These are phyloP conservation scores for Alloteropsis angusta DNA, from an alignment of 202 grass and related monocot genomes.

Conservation along the genomic window DNA sequence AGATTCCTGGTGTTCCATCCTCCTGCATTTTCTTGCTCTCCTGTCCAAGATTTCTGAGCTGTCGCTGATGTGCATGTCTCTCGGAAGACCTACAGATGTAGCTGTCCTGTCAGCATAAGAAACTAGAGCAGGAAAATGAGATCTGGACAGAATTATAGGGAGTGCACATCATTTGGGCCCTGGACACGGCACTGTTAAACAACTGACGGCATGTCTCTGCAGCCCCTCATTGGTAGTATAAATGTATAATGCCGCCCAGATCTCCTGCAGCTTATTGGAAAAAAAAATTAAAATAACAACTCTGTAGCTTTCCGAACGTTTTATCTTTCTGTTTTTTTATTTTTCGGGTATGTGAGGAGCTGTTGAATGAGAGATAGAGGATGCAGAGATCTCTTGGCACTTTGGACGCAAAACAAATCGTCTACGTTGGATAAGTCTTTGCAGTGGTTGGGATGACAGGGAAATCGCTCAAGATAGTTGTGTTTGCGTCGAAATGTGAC, in stretches of 20 bases:
- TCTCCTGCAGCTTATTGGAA: not conserved
- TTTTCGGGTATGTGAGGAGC: not conserved
- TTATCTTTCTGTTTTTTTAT: too few relatives aligned
- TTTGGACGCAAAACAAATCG: not conserved
- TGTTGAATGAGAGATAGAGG: not conserved
- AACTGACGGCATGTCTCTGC: not conserved
- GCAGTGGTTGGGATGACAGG: conserved; percentile 27
- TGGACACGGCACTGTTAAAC: conserved; percentile 5
- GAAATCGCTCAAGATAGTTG: conserved; percentile 23
- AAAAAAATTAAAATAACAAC: not conserved
- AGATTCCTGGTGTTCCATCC: conserved; percentile 10
- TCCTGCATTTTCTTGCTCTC: not conserved
- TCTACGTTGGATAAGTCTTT: not conserved
- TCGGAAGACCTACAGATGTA: conserved; percentile 3
- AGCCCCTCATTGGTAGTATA: not conserved
- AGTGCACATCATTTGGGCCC: not conserved
- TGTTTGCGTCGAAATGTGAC: not conserved
- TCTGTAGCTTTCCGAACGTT: not conserved
- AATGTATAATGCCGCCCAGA: not conserved
- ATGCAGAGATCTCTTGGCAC: not conserved
- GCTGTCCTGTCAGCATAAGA: conserved; percentile 36
- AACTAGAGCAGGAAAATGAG: not conserved
- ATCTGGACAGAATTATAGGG: conserved; percentile 13
- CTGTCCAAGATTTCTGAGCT: not conserved
- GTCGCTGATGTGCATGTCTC: conserved; percentile 20